Evolutionary conservation across 1,284 basidiomycete species (phyloP), one percentile per base, ranked within the genome.

Genomic region (Sphagnurus paluster): DNA sequence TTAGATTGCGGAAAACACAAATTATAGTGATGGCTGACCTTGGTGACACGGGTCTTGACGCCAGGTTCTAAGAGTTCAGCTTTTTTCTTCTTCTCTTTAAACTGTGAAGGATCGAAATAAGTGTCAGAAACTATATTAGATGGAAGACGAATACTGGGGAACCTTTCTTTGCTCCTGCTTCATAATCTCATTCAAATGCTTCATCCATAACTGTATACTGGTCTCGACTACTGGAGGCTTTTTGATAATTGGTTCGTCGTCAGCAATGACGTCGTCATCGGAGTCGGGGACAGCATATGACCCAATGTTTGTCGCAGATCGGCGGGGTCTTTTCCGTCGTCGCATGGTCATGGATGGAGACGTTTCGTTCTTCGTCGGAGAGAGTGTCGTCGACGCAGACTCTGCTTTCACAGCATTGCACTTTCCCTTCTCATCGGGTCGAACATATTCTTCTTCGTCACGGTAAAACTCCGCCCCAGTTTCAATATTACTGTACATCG

Each of bases 121-220:
- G 23, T 34, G 36, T 17, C 21, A 19, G 36, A 52, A 52, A 59
- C 44, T 30, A 33, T 25, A 14, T 32, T 8, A 39, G 4, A 34
- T 29, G 17, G 10, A 38, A 11, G 41, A 46, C 17, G 13, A 20
- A 32, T 8, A 14, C 14, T 16, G 26, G 60, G 62, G 46, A 46
- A 86, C 85, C 76, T 85, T 87, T 52, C 75, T 74, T 52, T 82
- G 78, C 56, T 88, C 86, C 29, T 76, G 74, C 59, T 80, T 82
- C 24, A 78, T 64, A 44, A 88, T 60, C 9, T 72, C 66, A 3
- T 72, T 66, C 35, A 88, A 60, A 53, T 84, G 76, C 56, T 77
- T 78, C 56, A 87, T 77, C 85, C 85, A 88, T 42, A 71, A 66
- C 55, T 85, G 80, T 50, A 87, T 59, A 52, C 76, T 75, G 23